Percentiles rank a stretch among this genome's conserved stretches.
phyloP scores from a whole-genome alignment of 805 yeast genomes.

The Candida anglica region DNA sequence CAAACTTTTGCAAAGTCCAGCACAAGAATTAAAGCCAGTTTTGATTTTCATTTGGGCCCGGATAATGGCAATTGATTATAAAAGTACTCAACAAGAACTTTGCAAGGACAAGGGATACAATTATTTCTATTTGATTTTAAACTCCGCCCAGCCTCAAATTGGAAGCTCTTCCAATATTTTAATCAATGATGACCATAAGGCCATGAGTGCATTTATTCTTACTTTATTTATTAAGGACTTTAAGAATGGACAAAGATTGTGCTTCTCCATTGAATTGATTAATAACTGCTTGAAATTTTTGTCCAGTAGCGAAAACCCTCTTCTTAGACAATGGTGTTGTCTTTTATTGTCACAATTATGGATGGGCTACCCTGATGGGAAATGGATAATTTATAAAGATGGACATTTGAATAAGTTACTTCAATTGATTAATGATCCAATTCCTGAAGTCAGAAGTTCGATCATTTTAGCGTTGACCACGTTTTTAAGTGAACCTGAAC shows the following conservation, averaged over 20 bases:
- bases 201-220: slow-evolving; percentile 90
- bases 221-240: slow-evolving; percentile 81
- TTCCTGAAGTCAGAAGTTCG: slow-evolving; percentile 92
- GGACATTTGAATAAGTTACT: slow-evolving; percentile 56
- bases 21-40: slow-evolving; percentile 91
- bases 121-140: slow-evolving; percentile 79
- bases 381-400: slow-evolving; percentile 63
- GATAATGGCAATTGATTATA: slow-evolving; percentile 91
- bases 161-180: slow-evolving; percentile 24
- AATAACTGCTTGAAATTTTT: slow-evolving; percentile 63
- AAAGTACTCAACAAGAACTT: slow-evolving; percentile 85
- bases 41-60: slow-evolving; percentile 96
- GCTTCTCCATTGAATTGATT: slow-evolving; percentile 71
- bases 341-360: slow-evolving; percentile 74
- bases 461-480: slow-evolving; percentile 69
- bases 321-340: slow-evolving; percentile 90
- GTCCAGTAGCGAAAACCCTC: slow-evolving; percentile 73
- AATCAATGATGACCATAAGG: slow-evolving; percentile 79
- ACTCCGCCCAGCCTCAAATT: slow-evolving; percentile 31
- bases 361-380: slow-evolving; percentile 69
- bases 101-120: slow-evolving; percentile 87
- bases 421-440: slow-evolving; percentile 72
- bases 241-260: slow-evolving; percentile 72
- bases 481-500: slow-evolving; percentile 51
- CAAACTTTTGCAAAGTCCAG: slow-evolving; percentile 87